Conservation (phyloP, 2,329 filamentous ascomycete species). For the Pseudocercospora vitis region DNA sequence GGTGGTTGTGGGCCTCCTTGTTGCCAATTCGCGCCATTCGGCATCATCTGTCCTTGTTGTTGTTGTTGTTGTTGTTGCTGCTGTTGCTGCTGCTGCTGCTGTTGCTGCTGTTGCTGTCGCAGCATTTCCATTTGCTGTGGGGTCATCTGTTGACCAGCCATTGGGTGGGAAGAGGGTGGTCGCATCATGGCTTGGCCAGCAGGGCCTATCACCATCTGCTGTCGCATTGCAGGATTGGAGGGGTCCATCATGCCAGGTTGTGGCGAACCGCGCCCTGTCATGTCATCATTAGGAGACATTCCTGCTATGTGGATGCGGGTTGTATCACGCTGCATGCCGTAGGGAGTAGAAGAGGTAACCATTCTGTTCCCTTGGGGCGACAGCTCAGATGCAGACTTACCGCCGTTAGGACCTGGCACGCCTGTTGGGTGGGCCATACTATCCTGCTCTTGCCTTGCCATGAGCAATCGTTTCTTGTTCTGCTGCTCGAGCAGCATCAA, state of each 20-base stretch:
- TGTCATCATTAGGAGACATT: conserved; percentile 68
- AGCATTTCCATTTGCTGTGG: conserved; percentile 51
- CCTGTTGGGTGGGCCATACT: conserved; percentile 56
- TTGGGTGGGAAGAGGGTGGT: conserved; percentile 65
- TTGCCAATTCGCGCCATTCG: conserved; percentile 34
- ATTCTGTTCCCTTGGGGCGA: conserved; percentile 66
- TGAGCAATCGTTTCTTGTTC: conserved; percentile 81
- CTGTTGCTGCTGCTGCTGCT: conserved; percentile 36
- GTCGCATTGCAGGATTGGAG: conserved; percentile 32
- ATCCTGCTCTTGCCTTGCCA: conserved; percentile 79
- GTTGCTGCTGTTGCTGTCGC: conserved; percentile 36
- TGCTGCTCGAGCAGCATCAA: conserved; percentile 83
- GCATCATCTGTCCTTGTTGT: conserved; percentile 31
- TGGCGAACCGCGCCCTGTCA: conserved; percentile 63
- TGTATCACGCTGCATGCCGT: conserved; percentile 75
- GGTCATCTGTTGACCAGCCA: conserved; percentile 50
- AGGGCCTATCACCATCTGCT: conserved; percentile 24
- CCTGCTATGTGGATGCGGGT: conserved; percentile 69
- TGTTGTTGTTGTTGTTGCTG: too few relatives aligned
- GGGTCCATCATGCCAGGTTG: conserved; percentile 59
- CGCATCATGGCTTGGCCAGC: conserved; percentile 29
- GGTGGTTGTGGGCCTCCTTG: conserved; percentile 41
- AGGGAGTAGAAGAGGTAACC: conserved; percentile 72
- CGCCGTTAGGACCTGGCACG: conserved; percentile 45
- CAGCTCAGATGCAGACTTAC: conserved; percentile 55